Conservation (phyloP, 2,329 filamentous ascomycete genomes). For the Colletotrichum musae region DNA sequence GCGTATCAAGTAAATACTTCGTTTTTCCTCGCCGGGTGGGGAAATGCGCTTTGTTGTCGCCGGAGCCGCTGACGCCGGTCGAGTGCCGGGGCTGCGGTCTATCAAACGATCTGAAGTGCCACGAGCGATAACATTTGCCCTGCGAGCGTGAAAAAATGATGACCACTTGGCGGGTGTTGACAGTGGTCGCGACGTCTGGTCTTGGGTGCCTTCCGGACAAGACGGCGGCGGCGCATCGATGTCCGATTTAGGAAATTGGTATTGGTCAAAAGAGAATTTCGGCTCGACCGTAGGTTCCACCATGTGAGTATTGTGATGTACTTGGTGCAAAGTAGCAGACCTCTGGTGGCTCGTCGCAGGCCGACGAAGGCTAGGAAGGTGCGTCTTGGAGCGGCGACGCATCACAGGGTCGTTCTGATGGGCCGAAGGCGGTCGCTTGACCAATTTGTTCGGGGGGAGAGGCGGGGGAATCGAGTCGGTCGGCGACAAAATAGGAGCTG, state of each 20-base stretch:
- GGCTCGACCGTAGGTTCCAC: slow-evolving; percentile 33
- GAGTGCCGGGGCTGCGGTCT: slow-evolving; percentile 47
- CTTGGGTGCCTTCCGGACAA: slow-evolving; percentile 6
- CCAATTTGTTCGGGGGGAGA: slow-evolving; percentile 80
- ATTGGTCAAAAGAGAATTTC: slow-evolving; percentile 42
- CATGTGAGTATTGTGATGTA: slow-evolving; percentile 51
- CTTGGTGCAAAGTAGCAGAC: slow-evolving; percentile 77
- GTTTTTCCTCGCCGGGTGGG: slow-evolving; percentile 47
- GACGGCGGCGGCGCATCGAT: neutral
- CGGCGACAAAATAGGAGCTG: slow-evolving; percentile 72
- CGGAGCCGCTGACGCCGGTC: slow-evolving; percentile 7
- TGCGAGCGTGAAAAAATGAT: slow-evolving; percentile 70
- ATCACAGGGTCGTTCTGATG: slow-evolving; percentile 60
- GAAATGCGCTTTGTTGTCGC: slow-evolving; percentile 49
- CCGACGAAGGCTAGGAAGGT: slow-evolving; percentile 76
- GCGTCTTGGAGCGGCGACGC: slow-evolving; percentile 69
- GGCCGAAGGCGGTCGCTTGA: slow-evolving; percentile 78
- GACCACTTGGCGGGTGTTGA: slow-evolving; percentile 58
- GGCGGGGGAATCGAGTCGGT: slow-evolving; percentile 56
- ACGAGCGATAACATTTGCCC: slow-evolving; percentile 48
- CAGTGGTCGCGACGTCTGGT: slow-evolving; percentile 15
- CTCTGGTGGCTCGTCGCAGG: slow-evolving; percentile 86
- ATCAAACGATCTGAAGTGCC: slow-evolving; percentile 45
- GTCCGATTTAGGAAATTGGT: slow-evolving; percentile 7
- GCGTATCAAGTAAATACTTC: slow-evolving; percentile 41